These are phyloP conservation scores for Cercis canadensis DNA, from an alignment of 306 rosid genomes.

Conservation along the genomic window DNA sequence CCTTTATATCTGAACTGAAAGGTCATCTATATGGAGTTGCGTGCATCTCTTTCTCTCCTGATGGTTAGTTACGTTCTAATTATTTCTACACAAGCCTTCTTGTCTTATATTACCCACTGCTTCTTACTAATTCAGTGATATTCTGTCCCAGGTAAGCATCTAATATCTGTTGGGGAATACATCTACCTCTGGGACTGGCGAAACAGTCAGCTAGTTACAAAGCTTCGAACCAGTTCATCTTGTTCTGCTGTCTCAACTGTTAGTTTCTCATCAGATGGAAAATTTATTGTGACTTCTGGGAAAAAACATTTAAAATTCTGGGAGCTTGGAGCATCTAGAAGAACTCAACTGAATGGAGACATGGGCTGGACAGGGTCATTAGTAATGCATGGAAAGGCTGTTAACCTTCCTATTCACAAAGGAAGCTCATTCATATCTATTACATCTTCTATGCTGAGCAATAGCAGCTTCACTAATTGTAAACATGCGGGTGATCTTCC, in stretches of 20 bases:
- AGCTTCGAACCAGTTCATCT: slow-evolving; percentile 76
- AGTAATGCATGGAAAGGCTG: slow-evolving; percentile 59
- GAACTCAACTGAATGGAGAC: slow-evolving; percentile 51
- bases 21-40: slow-evolving; percentile 67
- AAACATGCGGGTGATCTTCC: slow-evolving; percentile 54
- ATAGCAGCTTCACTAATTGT: slow-evolving; percentile 26
- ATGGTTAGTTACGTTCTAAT: slow-evolving; percentile 56
- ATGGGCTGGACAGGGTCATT: slow-evolving; percentile 39
- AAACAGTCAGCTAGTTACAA: slow-evolving; percentile 56
- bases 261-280: slow-evolving; percentile 68
- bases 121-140: slow-evolving; percentile 39
- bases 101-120: slow-evolving; percentile 21
- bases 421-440: slow-evolving; percentile 66
- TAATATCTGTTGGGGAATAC: slow-evolving; percentile 74
- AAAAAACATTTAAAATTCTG: slow-evolving; percentile 79
- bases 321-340: slow-evolving; percentile 63
- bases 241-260: slow-evolving; percentile 61
- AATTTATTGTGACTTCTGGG: slow-evolving; percentile 70
- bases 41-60: slow-evolving; percentile 79
- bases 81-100: slow-evolving; percentile 25
- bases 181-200: slow-evolving; percentile 79
- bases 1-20: slow-evolving; percentile 60
- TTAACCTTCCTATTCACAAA: slow-evolving; percentile 64
- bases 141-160: slow-evolving; percentile 60
- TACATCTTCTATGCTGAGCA: slow-evolving; percentile 41